Evolutionary conservation across 345 rosid genomes (phyloP), one percentile per base, ranked within the genome.

Genomic region (Lepidium aucheri): DNA sequence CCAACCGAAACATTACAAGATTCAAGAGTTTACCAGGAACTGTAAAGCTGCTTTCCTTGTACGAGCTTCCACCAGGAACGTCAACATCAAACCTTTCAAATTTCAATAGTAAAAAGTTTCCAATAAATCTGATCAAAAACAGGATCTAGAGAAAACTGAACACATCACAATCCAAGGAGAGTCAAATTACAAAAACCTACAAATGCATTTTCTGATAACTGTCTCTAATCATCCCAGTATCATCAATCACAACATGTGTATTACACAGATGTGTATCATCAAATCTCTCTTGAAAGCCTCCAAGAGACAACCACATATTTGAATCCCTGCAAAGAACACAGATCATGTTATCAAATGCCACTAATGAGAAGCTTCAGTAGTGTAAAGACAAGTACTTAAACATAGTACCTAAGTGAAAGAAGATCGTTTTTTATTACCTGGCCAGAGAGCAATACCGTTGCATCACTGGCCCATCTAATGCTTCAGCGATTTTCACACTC

Each of bases 211-310:
- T 93, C 64, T 72, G 72, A 39, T 85, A 93, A 22, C 80, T 81
- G 76, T 85, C 85, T 65, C 74, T 78, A 49, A 93, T 93, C 16
- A 78, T 81, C 69, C 94, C 96, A 59, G 56, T 33, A 53, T 86
- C 84, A 79, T 93, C 96, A 7, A 93, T 78, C 30, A 93, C 75
- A 62, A 93, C 89, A 85, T 93, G 97, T 0, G 98, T 86, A 75
- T 93, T 93, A 63, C 85, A 69, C 60, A 90, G 63, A 63, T 78
- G 94, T 0, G 80, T 77, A 53, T 86, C 94, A 63, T 87, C 90
- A 60, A 96, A 94, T 78, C 76, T 88, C 60, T 90, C 96, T 76
- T 93, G 97, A 65, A 90, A 93, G 26, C 97, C 97, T 54, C 96
- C 96, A 62, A 93, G 94, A 14, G 97, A 93, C 76, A 90, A 70